phyloP scores from a whole-genome alignment of 164 flowering plant genomes.

The Vitis rotundifolia region DNA sequence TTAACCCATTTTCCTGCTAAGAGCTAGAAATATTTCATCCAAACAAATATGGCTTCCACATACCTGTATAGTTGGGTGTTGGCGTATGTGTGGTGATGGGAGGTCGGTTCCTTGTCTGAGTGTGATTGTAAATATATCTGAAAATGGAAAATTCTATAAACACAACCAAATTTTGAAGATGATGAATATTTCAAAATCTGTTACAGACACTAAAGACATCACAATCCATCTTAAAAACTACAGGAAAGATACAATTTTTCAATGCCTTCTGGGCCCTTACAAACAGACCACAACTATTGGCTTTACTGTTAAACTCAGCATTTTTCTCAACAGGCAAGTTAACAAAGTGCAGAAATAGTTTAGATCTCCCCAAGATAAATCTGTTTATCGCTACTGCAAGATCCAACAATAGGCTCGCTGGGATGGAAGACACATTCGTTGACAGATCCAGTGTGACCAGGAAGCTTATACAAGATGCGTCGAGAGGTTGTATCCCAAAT shows the following conservation, averaged over 20 bases:
- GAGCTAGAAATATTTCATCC: no score
- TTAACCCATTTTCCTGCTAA: no score
- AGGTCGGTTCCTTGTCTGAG: no score
- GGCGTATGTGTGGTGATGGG: no score
- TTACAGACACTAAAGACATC: not conserved
- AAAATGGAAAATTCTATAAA: no score
- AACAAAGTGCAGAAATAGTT: not conserved
- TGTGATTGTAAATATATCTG: no score
- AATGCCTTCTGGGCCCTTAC: not conserved
- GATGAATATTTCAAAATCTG: not conserved
- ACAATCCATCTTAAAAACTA: not conserved
- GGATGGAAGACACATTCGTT: constrained; percentile 94
- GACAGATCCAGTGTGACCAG: constrained; percentile 96
- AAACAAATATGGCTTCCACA: no score
- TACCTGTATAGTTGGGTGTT: no score
- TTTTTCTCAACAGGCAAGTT: not conserved
- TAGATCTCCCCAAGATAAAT: constrained; percentile 88
- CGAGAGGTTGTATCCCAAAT: constrained; percentile 96
- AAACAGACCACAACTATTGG: not conserved
- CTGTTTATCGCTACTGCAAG: constrained; percentile 93
- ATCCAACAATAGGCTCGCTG: constrained; percentile 80
- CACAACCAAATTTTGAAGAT: not conserved
- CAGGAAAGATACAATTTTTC: constrained; percentile 1
- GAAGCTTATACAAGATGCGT: constrained; percentile 85
- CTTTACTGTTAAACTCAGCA: not conserved